These are phyloP conservation scores for Achlya hypogyna DNA, from an alignment of 352 stramenopile genomes.

Conservation along the genomic window DNA sequence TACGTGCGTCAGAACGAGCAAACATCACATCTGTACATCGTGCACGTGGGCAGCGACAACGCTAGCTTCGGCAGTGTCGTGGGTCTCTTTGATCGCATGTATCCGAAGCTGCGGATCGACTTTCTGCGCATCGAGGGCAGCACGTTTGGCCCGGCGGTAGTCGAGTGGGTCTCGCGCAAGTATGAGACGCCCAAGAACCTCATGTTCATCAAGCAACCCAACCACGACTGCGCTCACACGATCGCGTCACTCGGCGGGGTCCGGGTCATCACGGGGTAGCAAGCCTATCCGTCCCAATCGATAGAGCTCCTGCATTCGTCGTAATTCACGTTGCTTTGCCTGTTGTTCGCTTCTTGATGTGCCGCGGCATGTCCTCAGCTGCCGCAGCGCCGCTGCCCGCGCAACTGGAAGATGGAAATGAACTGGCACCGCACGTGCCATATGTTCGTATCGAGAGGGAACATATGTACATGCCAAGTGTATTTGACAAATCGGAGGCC, in stretches of 20 bases:
- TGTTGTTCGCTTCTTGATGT: too few species aligned
- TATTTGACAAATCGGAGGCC: too few species aligned
- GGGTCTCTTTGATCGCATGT: constrained; percentile 70
- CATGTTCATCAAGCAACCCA: constrained; percentile 85
- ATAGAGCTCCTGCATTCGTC: too few species aligned
- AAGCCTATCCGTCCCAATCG: too few species aligned
- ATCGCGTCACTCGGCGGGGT: constrained; percentile 59
- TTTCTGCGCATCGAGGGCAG: constrained; percentile 35
- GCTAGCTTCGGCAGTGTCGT: constrained; percentile 35
- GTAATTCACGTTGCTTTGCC: too few species aligned
- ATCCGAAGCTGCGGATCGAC: constrained; percentile 77
- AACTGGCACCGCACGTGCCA: too few species aligned
- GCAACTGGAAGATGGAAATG: too few species aligned
- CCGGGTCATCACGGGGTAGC: constrained; percentile 65
- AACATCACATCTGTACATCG: constrained; percentile 73
- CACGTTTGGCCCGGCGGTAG: constrained; percentile 40
- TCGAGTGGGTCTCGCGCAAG: constrained; percentile 62
- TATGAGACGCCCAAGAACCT: constrained; percentile 70
- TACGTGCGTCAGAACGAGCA: constrained; percentile 84
- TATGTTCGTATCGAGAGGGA: too few species aligned
- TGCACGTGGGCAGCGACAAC: constrained; percentile 52
- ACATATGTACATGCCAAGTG: too few species aligned
- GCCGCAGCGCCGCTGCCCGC: too few species aligned
- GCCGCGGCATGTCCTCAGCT: too few species aligned
- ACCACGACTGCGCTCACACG: constrained; percentile 64